These are phyloP conservation scores for Jacaranda mimosifolia DNA, from an alignment of 257 asterid species.

Conservation along the genomic window DNA sequence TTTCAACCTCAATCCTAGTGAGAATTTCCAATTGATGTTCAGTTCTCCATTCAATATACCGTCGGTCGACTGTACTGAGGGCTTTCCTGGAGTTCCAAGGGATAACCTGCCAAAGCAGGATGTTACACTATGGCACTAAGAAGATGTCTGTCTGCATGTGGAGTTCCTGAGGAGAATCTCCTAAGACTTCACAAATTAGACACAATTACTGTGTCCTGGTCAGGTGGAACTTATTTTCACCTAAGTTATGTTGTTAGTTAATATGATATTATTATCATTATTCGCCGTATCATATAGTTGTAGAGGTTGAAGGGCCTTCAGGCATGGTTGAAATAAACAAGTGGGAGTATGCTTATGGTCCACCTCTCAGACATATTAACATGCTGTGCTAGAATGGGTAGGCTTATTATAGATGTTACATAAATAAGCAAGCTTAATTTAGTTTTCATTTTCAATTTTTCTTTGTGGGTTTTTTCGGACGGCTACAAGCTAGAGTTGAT, in stretches of 20 bases:
- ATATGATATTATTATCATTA: conserved; percentile 7
- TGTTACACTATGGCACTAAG: conserved; percentile 64
- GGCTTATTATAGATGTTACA: conserved; percentile 48
- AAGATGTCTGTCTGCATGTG: neutral
- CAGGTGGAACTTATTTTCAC: conserved; percentile 41
- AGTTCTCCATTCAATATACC: conserved; percentile 66
- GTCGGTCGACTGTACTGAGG: conserved; percentile 50
- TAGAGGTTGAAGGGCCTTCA: conserved; percentile 40
- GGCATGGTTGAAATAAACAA: conserved; percentile 51
- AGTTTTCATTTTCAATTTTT: conserved; percentile 15
- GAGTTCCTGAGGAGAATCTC: no score
- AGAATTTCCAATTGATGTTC: conserved; percentile 62
- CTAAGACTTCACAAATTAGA: no score
- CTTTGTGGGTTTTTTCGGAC: conserved; percentile 26
- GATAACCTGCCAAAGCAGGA: conserved; percentile 64
- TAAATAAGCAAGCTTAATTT: conserved; percentile 40
- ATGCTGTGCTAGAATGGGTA: conserved; percentile 46
- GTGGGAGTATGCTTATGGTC: conserved; percentile 32
- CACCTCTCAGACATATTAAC: conserved; percentile 35
- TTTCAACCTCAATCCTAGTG: conserved; percentile 53
- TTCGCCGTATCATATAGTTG: conserved; percentile 37
- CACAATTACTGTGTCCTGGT: no score
- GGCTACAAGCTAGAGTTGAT: conserved; percentile 31
- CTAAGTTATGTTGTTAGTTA: conserved; percentile 27
- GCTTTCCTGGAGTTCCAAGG: conserved; percentile 49